Percentiles rank a stretch among this genome's conserved stretches.
These are phyloP conservation scores for Lizanozyma gosingica DNA, from an alignment of 1,139 yeast genomes.

Conservation along the genomic window DNA sequence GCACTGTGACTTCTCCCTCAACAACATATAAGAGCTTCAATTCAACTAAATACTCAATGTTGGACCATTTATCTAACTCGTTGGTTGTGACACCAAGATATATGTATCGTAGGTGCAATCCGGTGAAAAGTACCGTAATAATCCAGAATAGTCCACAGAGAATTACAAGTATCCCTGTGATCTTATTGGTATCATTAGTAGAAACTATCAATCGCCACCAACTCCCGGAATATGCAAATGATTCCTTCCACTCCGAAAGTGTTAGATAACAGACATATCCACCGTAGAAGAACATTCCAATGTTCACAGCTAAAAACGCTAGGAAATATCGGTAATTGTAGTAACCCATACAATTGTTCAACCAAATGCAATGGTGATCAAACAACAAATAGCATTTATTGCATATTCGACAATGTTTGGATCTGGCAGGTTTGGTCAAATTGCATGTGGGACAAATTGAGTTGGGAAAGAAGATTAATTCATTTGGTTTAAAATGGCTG, in stretches of 20 bases:
- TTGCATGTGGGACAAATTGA: constrained; percentile 52
- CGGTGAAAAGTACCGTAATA: constrained; percentile 47
- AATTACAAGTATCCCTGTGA: constrained; percentile 43
- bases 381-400: constrained; percentile 53
- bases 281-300: constrained; percentile 55
- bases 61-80: constrained; percentile 80
- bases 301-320: constrained; percentile 47
- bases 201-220: constrained; percentile 20
- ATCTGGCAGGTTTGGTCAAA: constrained; percentile 70
- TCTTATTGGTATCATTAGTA: constrained; percentile 26
- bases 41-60: constrained; percentile 49
- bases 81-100: constrained; percentile 87
- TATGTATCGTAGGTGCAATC: constrained; percentile 53
- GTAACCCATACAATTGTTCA: constrained; percentile 82
- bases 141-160: constrained; percentile 47
- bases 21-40: constrained; percentile 22
- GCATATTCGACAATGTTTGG: constrained; percentile 82
- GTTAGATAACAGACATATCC: constrained; percentile 29
- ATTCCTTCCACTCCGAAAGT: constrained; percentile 12
- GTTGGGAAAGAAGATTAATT: constrained; percentile 46
- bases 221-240: constrained; percentile 9
- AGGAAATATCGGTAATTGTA: constrained; percentile 69
- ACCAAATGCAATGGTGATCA: constrained; percentile 96
- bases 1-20: constrained; percentile 8
- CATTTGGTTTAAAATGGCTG: constrained; percentile 34